Conservation (phyloP, 768 basidiomycete species). For the Russula dissimulans region DNA sequence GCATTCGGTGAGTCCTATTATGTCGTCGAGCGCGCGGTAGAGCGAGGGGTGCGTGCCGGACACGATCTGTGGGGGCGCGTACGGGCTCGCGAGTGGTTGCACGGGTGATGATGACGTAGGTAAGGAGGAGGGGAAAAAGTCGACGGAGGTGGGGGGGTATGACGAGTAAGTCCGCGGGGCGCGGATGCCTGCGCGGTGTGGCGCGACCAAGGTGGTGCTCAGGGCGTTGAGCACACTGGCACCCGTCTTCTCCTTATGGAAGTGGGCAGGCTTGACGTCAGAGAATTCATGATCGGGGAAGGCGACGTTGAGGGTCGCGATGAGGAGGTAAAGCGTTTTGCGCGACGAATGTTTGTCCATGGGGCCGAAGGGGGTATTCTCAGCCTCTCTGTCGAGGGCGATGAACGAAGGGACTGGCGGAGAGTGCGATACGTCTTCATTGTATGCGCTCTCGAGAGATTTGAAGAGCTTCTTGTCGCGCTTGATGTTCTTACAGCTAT, state of each 20-base stretch:
- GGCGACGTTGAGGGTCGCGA: conserved; percentile 92
- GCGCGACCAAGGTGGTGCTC: conserved; percentile 72
- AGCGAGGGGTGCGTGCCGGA: conserved; percentile 84
- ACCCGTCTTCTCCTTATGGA: conserved; percentile 67
- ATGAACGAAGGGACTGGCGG: conserved; percentile 81
- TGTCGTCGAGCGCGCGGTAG: conserved; percentile 80
- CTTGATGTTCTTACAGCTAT: conserved; percentile 95
- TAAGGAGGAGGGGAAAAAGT: conserved; percentile 68
- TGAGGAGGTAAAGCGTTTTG: conserved; percentile 93
- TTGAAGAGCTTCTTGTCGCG: conserved; percentile 96
- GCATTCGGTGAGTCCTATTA: conserved; percentile 83
- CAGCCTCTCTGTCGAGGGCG: conserved; percentile 55
- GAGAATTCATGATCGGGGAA: conserved; percentile 98
- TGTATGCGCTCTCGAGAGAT: conserved; percentile 80
- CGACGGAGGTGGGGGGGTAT: conserved; percentile 64
- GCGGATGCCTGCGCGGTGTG: conserved; percentile 52
- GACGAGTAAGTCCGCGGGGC: conserved; percentile 80
- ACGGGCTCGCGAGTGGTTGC: conserved; percentile 52
- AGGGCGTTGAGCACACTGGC: conserved; percentile 77
- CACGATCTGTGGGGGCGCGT: conserved; percentile 61
- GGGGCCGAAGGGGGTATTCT: conserved; percentile 84
- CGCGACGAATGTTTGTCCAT: conserved; percentile 76
- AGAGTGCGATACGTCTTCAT: conserved; percentile 70
- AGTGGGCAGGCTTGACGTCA: conserved; percentile 82
- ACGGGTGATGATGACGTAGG: conserved; percentile 65